Conservation (phyloP, 2,329 filamentous ascomycete species). For the Xylariaceae sp. region DNA sequence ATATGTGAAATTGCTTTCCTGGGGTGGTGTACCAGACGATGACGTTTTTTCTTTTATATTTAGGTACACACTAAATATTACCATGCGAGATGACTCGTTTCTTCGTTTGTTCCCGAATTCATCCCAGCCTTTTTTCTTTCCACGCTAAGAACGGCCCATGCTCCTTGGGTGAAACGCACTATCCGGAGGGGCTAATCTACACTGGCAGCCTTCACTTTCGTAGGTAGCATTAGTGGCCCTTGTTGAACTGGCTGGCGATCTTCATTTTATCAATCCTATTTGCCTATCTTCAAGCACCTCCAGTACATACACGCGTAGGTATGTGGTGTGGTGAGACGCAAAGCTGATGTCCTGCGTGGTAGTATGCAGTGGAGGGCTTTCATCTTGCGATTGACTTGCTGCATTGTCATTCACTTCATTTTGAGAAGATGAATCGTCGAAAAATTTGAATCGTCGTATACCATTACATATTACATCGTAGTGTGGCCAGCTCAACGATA, state of each 20-base stretch:
- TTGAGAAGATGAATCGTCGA: not conserved
- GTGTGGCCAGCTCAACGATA: too few species aligned
- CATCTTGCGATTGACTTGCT: too few species aligned
- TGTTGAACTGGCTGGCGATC: slow-evolving; percentile 5
- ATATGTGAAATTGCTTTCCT: slow-evolving; percentile 8
- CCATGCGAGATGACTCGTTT: too few species aligned
- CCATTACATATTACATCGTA: too few species aligned
- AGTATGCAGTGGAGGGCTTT: too few species aligned
- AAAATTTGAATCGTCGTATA: not conserved
- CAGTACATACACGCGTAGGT: too few species aligned
- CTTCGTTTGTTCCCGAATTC: not conserved
- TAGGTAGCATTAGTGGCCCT: not conserved
- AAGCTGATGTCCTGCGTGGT: too few species aligned
- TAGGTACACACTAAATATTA: too few species aligned
- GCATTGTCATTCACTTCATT: slow-evolving; percentile 7
- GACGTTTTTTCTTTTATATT: not conserved
- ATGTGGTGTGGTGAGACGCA: too few species aligned
- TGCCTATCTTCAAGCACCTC: too few species aligned
- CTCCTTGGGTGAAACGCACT: slow-evolving; percentile 17
- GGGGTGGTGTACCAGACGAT: not conserved
- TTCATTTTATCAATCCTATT: slow-evolving; percentile 13
- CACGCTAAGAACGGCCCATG: slow-evolving; percentile 9
- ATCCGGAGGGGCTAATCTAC: not conserved
- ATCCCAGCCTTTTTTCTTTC: not conserved
- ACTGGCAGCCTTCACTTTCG: not conserved